Conservation (phyloP, 768 basidiomycete species). For the Pisolithus sp. region DNA sequence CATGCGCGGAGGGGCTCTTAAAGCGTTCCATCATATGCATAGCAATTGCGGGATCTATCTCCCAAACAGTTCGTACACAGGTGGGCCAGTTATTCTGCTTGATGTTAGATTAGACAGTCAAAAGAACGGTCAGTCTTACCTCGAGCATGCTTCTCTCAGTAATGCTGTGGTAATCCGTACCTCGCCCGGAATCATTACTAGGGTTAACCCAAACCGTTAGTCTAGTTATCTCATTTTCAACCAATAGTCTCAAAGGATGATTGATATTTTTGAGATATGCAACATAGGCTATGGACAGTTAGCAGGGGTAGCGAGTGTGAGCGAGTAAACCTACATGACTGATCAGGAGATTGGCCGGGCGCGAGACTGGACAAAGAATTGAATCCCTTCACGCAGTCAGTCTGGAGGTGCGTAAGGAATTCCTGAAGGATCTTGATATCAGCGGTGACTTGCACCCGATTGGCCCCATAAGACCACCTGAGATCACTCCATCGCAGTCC, state of each 20-base stretch:
- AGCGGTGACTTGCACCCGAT: conserved; percentile 81
- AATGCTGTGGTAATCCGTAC: conserved; percentile 50
- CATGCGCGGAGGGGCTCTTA: conserved; percentile 54
- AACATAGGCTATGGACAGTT: conserved; percentile 42
- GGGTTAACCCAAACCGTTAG: conserved; percentile 90
- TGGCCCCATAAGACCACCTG: conserved; percentile 97
- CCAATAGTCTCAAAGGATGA: conserved; percentile 71
- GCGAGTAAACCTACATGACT: conserved; percentile 32
- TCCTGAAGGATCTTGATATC: conserved; percentile 86
- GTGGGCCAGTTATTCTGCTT: conserved; percentile 56
- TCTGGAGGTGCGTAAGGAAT: conserved; percentile 70
- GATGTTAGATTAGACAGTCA: neutral
- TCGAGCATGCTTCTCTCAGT: conserved; percentile 56
- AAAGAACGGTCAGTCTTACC: conserved; percentile 32
- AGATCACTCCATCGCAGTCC: neutral
- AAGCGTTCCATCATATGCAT: conserved; percentile 86
- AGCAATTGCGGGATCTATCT: conserved; percentile 74
- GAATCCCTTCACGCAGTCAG: conserved; percentile 60
- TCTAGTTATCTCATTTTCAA: conserved; percentile 86
- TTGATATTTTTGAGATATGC: conserved; percentile 60
- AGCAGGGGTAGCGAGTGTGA: neutral
- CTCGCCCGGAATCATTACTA: conserved; percentile 65
- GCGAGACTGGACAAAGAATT: conserved; percentile 57
- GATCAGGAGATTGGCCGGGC: conserved; percentile 40
- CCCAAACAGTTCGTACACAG: conserved; percentile 74